Percentiles rank a stretch among this genome's conserved stretches.
phyloP scores from a whole-genome alignment of 1,139 yeast species.

The Suhomyces ambrosiae region DNA sequence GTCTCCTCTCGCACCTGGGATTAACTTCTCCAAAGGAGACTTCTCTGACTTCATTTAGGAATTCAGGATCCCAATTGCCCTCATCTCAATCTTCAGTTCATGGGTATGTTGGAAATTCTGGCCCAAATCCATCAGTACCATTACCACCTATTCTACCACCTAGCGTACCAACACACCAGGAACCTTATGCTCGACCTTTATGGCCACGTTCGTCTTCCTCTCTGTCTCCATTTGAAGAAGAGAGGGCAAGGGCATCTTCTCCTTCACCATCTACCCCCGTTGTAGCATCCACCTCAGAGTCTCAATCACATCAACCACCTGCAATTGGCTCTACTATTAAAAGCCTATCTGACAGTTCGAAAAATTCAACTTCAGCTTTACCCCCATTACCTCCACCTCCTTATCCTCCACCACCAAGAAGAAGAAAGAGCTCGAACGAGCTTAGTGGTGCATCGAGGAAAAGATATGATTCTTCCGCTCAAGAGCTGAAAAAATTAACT shows the following conservation, averaged over 20 bases:
- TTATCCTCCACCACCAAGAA: constrained; percentile 7
- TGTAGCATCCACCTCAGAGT: too few species aligned
- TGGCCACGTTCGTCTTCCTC: not conserved
- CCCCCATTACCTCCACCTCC: constrained; percentile 7
- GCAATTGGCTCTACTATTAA: not conserved
- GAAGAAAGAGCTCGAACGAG: not conserved
- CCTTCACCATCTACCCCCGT: too few species aligned
- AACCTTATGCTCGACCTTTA: not conserved
- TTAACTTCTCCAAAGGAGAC: too few species aligned
- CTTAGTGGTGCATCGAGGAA: too few species aligned
- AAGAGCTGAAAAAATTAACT: not conserved
- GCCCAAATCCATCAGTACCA: too few species aligned
- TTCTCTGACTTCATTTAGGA: too few species aligned
- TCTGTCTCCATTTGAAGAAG: not conserved
- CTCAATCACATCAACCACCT: not conserved
- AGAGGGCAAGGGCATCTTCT: not conserved
- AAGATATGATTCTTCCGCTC: not conserved
- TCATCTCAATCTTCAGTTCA: too few species aligned
- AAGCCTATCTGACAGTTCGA: not conserved
- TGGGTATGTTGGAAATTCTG: too few species aligned
- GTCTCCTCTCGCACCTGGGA: too few species aligned
- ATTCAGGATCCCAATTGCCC: too few species aligned
- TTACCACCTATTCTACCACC: too few species aligned
- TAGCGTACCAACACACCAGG: too few species aligned
- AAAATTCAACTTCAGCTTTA: not conserved